A percentile compares a stretch with the other conserved stretches of the same genome.
These are phyloP conservation scores for Bauhinia variegata DNA, from an alignment of 306 rosid genomes.

Conservation along the genomic window DNA sequence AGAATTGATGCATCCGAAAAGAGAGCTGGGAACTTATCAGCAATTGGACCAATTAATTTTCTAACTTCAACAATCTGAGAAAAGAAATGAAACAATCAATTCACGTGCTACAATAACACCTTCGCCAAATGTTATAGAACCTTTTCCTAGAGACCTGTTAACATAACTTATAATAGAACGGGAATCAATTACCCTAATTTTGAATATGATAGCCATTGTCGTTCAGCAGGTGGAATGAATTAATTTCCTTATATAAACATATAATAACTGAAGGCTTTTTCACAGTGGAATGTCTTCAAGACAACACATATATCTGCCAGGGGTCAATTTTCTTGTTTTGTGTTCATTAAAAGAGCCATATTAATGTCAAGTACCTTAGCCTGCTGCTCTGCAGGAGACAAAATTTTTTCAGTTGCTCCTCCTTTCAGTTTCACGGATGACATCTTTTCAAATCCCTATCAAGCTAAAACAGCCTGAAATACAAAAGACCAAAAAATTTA, in stretches of 20 bases:
- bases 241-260: background rate
- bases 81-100: constrained; percentile 22
- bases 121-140: constrained; percentile 7
- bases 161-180: constrained; percentile 20
- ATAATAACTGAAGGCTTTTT: constrained; percentile 1
- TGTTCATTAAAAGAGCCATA: constrained; percentile 17
- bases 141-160: constrained; percentile 14
- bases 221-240: background rate
- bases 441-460: constrained; percentile 42
- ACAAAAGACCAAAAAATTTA: constrained; percentile 3
- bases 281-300: constrained; percentile 6
- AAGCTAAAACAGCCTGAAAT: constrained; percentile 43
- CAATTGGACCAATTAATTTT: constrained; percentile 68
- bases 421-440: constrained; percentile 49
- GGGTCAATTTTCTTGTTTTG: constrained; percentile 19
- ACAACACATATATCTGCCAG: background rate
- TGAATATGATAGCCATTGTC: constrained; percentile 2
- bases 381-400: constrained; percentile 58
- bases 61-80: constrained; percentile 62
- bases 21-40: constrained; percentile 52
- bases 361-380: constrained; percentile 52
- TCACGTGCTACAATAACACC: constrained; percentile 5
- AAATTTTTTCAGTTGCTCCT: constrained; percentile 43
- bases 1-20: constrained; percentile 62
- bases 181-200: constrained; percentile 16